Base-by-base conservation (phyloP, 768 basidiomycete genomes). In the Tulasnella sp. region DNA sequence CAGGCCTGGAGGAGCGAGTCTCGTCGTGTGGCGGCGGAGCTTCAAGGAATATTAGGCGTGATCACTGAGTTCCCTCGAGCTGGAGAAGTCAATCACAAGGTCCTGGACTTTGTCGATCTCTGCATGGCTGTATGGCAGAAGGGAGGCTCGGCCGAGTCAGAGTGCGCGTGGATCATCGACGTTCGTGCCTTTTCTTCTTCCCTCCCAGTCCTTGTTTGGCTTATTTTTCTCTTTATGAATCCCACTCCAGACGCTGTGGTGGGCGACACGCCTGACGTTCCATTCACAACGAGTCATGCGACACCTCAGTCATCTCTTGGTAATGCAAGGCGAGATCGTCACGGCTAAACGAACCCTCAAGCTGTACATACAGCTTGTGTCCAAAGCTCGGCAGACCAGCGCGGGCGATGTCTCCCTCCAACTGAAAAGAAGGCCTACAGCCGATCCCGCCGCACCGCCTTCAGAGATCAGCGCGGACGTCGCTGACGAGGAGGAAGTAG, bases 231-330 rank as follows among this genome's bases (percentile, higher is more conserved):
- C 34, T 7, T 61, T 29, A 21, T 53, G 0, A 25, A 3, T 4
- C 27, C 60, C 29, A n/a, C 22, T 41, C 5, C 68, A 88, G 87
- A 79, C 91, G 21, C 77, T 97, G 1, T 94, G 91, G 87, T 92
- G 91, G 91, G 86, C 91, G 0, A 92, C 91, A 8, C 82, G 85
- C 21, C 78, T 92, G 21, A 98, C 94, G 0, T 96, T 97, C 75
- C 92, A 96, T 67, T 93, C 89, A 0, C 85, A 85, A 61, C 80
- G 83, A 8, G 73, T 97, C 7, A 79, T 89, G 56, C 83, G 93
- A 0, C 88, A 96, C 69, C 83, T 97, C 76, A 81, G 82, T 27
- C 81, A 85, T 1, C 70, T 93, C 1, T 71, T 88, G 15, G 79
- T 81, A 59, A 77, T 80, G 11, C 75, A 78, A 0, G 81, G 80